A percentile compares a stretch with the other conserved stretches of the same genome.
Evolutionary conservation across 2,329 filamentous ascomycete genomes (phyloP).

Genomic region (Sclerotiophoma versabilis): DNA sequence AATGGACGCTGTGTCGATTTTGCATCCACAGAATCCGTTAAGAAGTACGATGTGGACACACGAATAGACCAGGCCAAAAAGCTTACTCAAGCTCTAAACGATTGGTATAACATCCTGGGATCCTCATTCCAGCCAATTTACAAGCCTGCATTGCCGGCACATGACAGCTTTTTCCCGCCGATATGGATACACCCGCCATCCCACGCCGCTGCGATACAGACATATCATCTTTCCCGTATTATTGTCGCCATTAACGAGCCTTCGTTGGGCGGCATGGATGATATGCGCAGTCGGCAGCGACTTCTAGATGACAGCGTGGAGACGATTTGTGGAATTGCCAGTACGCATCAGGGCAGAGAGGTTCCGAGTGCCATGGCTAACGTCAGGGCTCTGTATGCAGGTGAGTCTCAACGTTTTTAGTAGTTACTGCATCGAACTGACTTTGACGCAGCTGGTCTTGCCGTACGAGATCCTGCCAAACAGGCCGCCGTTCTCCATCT

Average conservation of each 20-base stretch:
- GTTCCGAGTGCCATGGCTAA: conserved; percentile 38
- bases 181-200: conserved; percentile 43
- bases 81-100: conserved; percentile 58
- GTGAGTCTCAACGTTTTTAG: conserved; percentile 19
- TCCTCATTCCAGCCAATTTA: conserved; percentile 55
- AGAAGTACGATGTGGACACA: conserved; percentile 52
- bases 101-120: conserved; percentile 58
- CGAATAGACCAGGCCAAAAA: conserved; percentile 57
- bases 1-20: conserved; percentile 66
- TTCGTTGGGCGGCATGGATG: conserved; percentile 57
- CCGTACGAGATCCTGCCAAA: conserved; percentile 38
- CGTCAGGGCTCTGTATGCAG: conserved; percentile 40
- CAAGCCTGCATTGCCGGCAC: conserved; percentile 18
- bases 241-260: conserved; percentile 62
- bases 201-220: conserved; percentile 58
- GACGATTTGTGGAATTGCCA: conserved; percentile 59
- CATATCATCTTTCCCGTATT: conserved; percentile 61
- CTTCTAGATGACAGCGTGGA: conserved; percentile 57
- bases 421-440: neutral
- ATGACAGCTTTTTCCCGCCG: conserved; percentile 25
- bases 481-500: conserved; percentile 35
- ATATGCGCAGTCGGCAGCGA: conserved; percentile 55
- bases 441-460: conserved; percentile 35
- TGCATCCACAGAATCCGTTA: conserved; percentile 57
- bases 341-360: conserved; percentile 46